phyloP scores from a whole-genome alignment of 495 filamentous ascomycete species.

The Penicillium paradoxum region DNA sequence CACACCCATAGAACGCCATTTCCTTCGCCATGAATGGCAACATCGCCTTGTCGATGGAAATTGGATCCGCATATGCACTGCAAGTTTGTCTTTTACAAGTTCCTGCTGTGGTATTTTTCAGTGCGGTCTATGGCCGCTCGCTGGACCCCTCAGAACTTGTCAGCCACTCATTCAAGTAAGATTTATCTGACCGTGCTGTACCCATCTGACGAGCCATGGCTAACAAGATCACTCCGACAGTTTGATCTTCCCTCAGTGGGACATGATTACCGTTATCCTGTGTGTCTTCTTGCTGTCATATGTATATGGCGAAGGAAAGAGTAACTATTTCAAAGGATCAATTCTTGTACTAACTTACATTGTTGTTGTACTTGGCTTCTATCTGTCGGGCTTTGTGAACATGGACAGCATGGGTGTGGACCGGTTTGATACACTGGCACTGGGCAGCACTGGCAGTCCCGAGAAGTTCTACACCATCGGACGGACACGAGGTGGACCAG shows the following conservation, averaged over 20 bases:
- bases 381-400: constrained; percentile 72
- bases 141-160: constrained; percentile 55
- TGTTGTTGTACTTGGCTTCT: constrained; percentile 89
- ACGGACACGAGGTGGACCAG: constrained; percentile 26
- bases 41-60: constrained; percentile 98
- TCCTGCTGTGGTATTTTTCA: constrained; percentile 87
- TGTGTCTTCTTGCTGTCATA: constrained; percentile 97
- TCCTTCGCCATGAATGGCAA: constrained; percentile 99
- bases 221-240: constrained; percentile 32
- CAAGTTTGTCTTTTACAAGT: constrained; percentile 98
- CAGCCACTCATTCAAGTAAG: constrained; percentile 75
- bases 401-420: constrained; percentile 54
- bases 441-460: constrained; percentile 28
- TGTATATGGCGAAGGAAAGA: constrained; percentile 96
- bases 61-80: constrained; percentile 93
- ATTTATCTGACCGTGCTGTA: not conserved
- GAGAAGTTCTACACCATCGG: constrained; percentile 42
- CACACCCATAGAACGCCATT: constrained; percentile 76
- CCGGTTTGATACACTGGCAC: constrained; percentile 64
- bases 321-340: constrained; percentile 69
- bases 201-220: not conserved
- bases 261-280: constrained; percentile 95
- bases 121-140: constrained; percentile 54
- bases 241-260: constrained; percentile 97
- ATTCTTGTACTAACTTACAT: constrained; percentile 91